Evolutionary conservation across 2,329 filamentous ascomycete species (phyloP).

Genomic region (Fusarium abutilonis): DNA sequence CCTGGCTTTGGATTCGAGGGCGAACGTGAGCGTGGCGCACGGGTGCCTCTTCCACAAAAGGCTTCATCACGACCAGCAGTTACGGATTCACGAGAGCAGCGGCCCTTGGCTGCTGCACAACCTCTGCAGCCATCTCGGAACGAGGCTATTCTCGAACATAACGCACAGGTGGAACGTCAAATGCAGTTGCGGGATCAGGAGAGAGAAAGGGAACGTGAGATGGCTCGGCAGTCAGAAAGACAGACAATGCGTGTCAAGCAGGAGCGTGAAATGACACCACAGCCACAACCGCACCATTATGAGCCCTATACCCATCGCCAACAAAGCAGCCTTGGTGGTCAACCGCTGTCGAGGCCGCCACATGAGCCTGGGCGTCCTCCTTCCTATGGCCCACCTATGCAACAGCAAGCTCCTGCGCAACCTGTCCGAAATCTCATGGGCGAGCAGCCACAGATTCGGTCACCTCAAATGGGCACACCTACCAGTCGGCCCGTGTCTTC

Average conservation of each 20-base stretch:
- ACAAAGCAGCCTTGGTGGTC: constrained; percentile 52
- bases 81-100: constrained; percentile 50
- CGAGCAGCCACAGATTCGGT: constrained; percentile 52
- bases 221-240: constrained; percentile 45
- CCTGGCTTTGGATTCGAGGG: constrained; percentile 59
- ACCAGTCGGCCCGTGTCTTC: constrained; percentile 52
- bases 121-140: constrained; percentile 49
- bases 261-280: constrained; percentile 57
- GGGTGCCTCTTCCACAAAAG: constrained; percentile 56
- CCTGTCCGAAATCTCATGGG: constrained; percentile 54
- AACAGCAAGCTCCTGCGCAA: constrained; percentile 52
- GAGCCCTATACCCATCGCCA: constrained; percentile 57
- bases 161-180: constrained; percentile 47
- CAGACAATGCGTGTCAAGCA: constrained; percentile 58
- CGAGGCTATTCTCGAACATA: constrained; percentile 48
- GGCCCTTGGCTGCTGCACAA: constrained; percentile 50
- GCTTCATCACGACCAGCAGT: constrained; percentile 45
- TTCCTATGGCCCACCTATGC: constrained; percentile 45
- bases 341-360: constrained; percentile 52
- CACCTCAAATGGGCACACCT: constrained; percentile 54
- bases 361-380: constrained; percentile 57
- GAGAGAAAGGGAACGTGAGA: constrained; percentile 41
- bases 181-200: constrained; percentile 47
- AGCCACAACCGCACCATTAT: constrained; percentile 54
- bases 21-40: constrained; percentile 48